Percentiles rank a stretch among this genome's conserved stretches.
Conservation (phyloP, 2,329 filamentous ascomycete species). For the Daldinia sp. region DNA sequence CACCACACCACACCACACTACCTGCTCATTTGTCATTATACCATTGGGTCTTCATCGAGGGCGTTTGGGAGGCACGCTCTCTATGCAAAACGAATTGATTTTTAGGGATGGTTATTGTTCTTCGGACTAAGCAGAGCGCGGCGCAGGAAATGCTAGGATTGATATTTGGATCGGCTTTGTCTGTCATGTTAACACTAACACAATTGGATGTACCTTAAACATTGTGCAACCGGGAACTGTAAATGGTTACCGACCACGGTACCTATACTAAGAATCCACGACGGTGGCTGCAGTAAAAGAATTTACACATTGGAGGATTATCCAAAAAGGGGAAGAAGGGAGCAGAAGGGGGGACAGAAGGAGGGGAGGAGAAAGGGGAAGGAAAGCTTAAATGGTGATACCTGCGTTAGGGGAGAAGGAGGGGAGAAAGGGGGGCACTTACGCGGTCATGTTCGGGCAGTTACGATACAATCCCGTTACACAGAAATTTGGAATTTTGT, state of each 20-base stretch:
- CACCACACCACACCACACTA: too few relatives aligned
- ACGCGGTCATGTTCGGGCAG: constrained; percentile 25
- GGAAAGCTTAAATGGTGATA: too few relatives aligned
- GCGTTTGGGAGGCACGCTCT: constrained; percentile 23
- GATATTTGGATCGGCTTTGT: background rate
- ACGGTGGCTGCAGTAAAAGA: background rate
- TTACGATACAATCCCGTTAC: constrained; percentile 13
- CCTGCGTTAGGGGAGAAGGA: background rate
- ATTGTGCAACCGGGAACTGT: constrained; percentile 3
- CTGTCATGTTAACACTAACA: constrained; percentile 8
- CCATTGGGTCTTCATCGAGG: constrained; percentile 18
- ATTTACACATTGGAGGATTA: background rate
- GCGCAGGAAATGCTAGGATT: constrained; percentile 26
- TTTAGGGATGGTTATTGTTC: background rate
- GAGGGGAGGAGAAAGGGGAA: background rate
- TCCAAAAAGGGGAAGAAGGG: background rate
- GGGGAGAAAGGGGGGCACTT: constrained; percentile 7
- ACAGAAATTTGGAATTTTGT: constrained; percentile 25
- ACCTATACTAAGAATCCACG: constrained; percentile 4
- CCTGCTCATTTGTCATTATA: constrained; percentile 18
- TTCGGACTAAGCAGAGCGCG: constrained; percentile 16
- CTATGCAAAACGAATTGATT: constrained; percentile 21
- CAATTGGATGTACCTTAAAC: constrained; percentile 8
- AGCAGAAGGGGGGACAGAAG: background rate
- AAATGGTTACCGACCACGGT: constrained; percentile 1